Base-by-base conservation (phyloP, 352 stramenopile genomes). In the Phytopythium chamaehyphon region DNA sequence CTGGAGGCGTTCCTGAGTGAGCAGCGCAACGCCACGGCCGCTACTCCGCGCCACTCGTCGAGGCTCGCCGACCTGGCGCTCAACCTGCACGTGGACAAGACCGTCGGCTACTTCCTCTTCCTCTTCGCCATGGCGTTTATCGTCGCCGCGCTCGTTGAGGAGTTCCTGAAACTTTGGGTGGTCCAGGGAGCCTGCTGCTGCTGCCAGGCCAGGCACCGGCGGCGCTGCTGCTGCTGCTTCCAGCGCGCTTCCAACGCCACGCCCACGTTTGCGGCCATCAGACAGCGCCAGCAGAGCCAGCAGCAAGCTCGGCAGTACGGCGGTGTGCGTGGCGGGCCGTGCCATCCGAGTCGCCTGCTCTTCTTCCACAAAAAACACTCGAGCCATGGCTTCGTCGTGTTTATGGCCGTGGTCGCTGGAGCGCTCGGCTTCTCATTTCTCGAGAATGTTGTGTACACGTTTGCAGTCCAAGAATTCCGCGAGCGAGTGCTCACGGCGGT, bases 111-210 rank as follows among this genome's bases (percentile, higher is more conserved):
- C 53, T 85, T 82, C 47, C 31, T 83, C 15, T 84, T 86, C 44
- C 39, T 90, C 10, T 44, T 89, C 19, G 55, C 55, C 10, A 35
- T 76, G 40, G 66, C 74, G 11, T 89, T 82, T 51, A 53, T 83
- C 11, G 69, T 90, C 24, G 76, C 82, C 0, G 74, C 52, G 26
- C 57, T 87, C 6, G 76, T 90, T 19, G 78, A 90, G 46, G 82
- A 89, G 51, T 68, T 60, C 21, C 43, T 84, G 45, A 89, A 90
- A 47, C 69, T 76, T 38, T 90, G 82, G 78, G 26, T 89, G 42
- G 75, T 89, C 2, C 74, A 87, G 16, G 64, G 73, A 24, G 55
- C 49, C 8, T 87, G 73, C 43, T 73, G 69, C 51, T 74, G 65
- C 47, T 62, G 57, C 33, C 52, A 35, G 5, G 18, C 16, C 3